These are phyloP conservation scores for Oryza australiensis DNA, from an alignment of 176 grass and related monocot genomes.

Conservation along the genomic window DNA sequence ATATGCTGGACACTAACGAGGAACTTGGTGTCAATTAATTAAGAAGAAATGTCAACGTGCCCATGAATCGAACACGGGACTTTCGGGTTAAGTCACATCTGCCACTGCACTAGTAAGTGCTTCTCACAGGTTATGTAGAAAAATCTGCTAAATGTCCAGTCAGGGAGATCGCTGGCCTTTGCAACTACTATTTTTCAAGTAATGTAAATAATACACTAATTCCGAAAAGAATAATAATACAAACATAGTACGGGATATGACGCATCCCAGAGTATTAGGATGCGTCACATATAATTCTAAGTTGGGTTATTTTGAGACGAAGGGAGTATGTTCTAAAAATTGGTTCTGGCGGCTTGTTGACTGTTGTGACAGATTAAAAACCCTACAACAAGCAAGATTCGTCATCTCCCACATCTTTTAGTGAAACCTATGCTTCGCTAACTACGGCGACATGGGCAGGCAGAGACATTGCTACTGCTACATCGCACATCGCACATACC, in stretches of 20 bases:
- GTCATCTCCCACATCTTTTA: background rate
- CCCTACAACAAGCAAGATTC: background rate
- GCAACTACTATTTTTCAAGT: background rate
- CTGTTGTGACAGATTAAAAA: background rate
- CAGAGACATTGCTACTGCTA: background rate
- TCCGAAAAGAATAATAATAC: background rate
- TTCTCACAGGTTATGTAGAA: background rate
- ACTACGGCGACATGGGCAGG: background rate
- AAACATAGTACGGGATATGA: no score
- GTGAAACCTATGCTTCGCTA: background rate
- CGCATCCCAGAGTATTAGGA: no score
- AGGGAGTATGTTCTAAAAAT: background rate
- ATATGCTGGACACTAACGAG: no score
- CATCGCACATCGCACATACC: conserved; percentile 45
- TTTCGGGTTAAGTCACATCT: no score
- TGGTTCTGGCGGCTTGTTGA: background rate
- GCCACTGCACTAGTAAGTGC: no score
- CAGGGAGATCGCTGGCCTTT: background rate
- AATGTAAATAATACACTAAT: background rate
- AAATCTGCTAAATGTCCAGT: background rate
- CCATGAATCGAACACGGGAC: no score
- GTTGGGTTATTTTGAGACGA: no score
- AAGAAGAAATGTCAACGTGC: no score
- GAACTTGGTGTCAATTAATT: no score
- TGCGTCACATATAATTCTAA: no score